Evolutionary conservation across 1,284 basidiomycete species (phyloP).

Genomic region (Apiotrichum brassicae): DNA sequence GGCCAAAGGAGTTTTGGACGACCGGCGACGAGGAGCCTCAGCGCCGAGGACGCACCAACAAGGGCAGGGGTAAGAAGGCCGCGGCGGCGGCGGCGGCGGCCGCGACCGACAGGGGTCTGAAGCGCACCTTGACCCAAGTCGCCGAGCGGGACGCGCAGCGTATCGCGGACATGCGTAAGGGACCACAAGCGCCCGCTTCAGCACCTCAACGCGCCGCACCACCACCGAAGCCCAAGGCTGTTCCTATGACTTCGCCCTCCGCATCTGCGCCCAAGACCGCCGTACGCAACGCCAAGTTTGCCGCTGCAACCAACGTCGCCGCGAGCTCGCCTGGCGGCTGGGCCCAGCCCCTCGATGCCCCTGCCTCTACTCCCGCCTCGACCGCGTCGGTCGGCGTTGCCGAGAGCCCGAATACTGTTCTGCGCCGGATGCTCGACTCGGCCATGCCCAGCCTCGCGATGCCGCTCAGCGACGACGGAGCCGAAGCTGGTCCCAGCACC

Average conservation of each 20-base stretch:
- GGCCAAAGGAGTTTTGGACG: constrained; percentile 39
- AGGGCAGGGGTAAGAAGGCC: constrained; percentile 1
- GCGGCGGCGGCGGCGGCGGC: constrained; percentile 7
- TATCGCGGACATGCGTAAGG: constrained; percentile 22
- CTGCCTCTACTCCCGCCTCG: neutral
- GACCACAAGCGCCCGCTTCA: too few relatives aligned
- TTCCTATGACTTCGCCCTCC: constrained; percentile 28
- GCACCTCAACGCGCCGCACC: neutral
- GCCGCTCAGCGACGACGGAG: constrained; percentile 42
- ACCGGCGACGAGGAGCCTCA: neutral
- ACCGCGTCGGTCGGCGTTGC: neutral
- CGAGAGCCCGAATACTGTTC: constrained; percentile 14
- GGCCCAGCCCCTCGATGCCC: constrained; percentile 6
- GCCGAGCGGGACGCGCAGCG: constrained; percentile 39
- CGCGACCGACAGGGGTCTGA: constrained; percentile 18
- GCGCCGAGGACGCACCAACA: neutral
- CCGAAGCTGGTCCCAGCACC: neutral
- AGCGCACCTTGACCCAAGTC: constrained; percentile 35
- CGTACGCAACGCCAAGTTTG: constrained; percentile 19
- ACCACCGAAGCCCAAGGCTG: constrained; percentile 13
- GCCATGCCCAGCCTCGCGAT: constrained; percentile 29
- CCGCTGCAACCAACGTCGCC: constrained; percentile 10
- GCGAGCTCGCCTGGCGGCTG: constrained; percentile 31
- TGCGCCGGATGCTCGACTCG: constrained; percentile 14
- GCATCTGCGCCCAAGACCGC: constrained; percentile 13